Base-by-base conservation (phyloP, 495 filamentous ascomycete species). In the Penicillium taxi region DNA sequence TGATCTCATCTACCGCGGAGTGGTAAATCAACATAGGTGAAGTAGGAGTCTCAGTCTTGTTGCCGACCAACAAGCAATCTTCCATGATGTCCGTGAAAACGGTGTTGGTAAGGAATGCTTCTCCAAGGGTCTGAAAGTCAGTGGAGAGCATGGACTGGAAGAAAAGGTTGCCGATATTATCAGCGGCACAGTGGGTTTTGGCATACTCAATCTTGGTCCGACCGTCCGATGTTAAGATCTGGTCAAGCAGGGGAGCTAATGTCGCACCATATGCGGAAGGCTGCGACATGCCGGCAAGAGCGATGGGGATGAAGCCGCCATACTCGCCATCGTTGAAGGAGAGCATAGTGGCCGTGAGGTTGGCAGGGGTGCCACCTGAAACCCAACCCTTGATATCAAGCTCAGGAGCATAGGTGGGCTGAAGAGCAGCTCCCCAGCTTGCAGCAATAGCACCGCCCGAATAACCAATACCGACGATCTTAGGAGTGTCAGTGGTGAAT, bases 381-480 rank as follows among this genome's bases (percentile, higher is more conserved):
- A 63, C 67, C 38, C 61, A 67, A 9, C 72, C 69, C 25, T 52
- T 56, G 33, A 78, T 63, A 18, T 60, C 39, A 2, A 80, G 48
- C 25, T 77, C 73, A 1, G 74, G 66, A 1, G 74, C 73, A 44
- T 80, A 80, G 4, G 42, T 42, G 9, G 52, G 55, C 27, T 73
- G 69, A 32, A 78, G 37, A 41, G 74, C 69, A 7, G 64, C 62
- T 1, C 73, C 74, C 58, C 67, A 77, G 32, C 63, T 70, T 1
- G 63, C 70, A 0, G 74, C 73, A 30, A 77, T 56, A 1, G 64
- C 58, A 21, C 74, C 75, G n/a, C 75, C 74, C 5, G 69, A 74
- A 41, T 77, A 80, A 4, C 74, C 75, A 6, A 39, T 42, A 4
- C 54, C 59, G 7, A 60, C 56, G 30, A 60, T 51, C 38, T 47